phyloP scores from a whole-genome alignment of 768 basidiomycete species.

The Podaxis sp. region DNA sequence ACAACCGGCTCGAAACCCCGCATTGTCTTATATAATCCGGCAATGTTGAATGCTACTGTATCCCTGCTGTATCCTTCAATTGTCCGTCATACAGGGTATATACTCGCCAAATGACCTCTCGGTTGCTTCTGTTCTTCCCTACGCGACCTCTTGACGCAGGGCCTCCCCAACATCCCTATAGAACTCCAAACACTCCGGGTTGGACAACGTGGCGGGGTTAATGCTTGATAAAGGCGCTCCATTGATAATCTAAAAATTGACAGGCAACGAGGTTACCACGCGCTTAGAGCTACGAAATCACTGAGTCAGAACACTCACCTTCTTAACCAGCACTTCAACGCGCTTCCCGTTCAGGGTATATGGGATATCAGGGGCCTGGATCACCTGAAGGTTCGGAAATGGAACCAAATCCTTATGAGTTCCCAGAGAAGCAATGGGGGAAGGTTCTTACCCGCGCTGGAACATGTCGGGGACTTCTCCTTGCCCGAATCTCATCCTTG shows the following conservation, averaged over 20 bases:
- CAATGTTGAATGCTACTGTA: not conserved
- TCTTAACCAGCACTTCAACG: slow-evolving; percentile 78
- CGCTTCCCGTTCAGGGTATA: slow-evolving; percentile 82
- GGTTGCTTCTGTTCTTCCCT: slow-evolving; percentile 1
- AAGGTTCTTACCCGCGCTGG: slow-evolving; percentile 57
- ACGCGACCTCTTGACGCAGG: slow-evolving; percentile 46
- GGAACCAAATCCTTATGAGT: slow-evolving; percentile 13
- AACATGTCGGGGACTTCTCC: slow-evolving; percentile 74
- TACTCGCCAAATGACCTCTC: not conserved
- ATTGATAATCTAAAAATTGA: slow-evolving; percentile 63
- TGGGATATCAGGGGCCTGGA: slow-evolving; percentile 70
- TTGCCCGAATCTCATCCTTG: slow-evolving; percentile 57
- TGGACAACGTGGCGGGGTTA: slow-evolving; percentile 70
- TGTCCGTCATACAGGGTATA: not conserved
- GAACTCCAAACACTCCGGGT: slow-evolving; percentile 67
- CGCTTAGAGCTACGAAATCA: slow-evolving; percentile 14
- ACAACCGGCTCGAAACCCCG: slow-evolving; percentile 13
- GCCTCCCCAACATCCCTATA: slow-evolving; percentile 55
- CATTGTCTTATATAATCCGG: slow-evolving; percentile 1
- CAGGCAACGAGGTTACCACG: slow-evolving; percentile 19
- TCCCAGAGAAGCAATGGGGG: not conserved
- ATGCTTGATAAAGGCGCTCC: slow-evolving; percentile 67
- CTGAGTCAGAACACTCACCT: slow-evolving; percentile 39
- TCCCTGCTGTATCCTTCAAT: not conserved
- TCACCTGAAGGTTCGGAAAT: slow-evolving; percentile 43